Percentiles rank a stretch among this genome's conserved stretches.
phyloP scores from a whole-genome alignment of 2,329 filamentous ascomycete species.

The Neoarthrinium moseri region DNA sequence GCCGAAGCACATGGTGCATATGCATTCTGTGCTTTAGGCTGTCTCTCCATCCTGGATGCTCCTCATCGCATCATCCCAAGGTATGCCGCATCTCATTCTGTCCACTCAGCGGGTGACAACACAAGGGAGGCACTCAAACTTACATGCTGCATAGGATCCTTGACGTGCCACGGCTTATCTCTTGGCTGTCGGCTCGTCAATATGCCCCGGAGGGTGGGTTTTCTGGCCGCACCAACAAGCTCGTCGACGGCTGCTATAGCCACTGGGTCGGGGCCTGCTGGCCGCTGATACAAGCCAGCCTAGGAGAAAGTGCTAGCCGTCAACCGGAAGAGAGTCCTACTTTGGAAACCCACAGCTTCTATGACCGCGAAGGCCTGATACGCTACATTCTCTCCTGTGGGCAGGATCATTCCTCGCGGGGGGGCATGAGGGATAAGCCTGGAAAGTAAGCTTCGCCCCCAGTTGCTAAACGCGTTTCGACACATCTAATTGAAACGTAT shows the following conservation, averaged over 20 bases:
- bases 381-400: conserved; percentile 90
- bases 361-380: conserved; percentile 80
- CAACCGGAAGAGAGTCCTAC: conserved; percentile 18
- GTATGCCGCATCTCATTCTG: conserved; percentile 45
- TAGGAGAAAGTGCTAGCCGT: conserved; percentile 49
- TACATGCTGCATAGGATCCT: conserved; percentile 57
- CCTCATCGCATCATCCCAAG: conserved; percentile 72
- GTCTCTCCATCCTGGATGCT: conserved; percentile 79
- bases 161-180: conserved; percentile 72
- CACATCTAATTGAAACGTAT: neutral
- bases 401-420: conserved; percentile 68
- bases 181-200: conserved; percentile 88
- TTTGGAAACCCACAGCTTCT: conserved; percentile 37
- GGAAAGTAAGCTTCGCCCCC: conserved; percentile 63
- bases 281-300: conserved; percentile 80
- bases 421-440: conserved; percentile 91
- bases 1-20: conserved; percentile 96
- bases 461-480: neutral
- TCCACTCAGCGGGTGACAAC: conserved; percentile 36
- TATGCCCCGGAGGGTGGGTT: conserved; percentile 90
- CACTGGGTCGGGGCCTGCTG: conserved; percentile 97
- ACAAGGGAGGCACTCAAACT: conserved; percentile 21
- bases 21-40: conserved; percentile 90
- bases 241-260: conserved; percentile 97
- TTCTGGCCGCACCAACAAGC: conserved; percentile 91